These are phyloP conservation scores for Pholiota adiposa DNA, from an alignment of 1,284 basidiomycete genomes.

Conservation along the genomic window DNA sequence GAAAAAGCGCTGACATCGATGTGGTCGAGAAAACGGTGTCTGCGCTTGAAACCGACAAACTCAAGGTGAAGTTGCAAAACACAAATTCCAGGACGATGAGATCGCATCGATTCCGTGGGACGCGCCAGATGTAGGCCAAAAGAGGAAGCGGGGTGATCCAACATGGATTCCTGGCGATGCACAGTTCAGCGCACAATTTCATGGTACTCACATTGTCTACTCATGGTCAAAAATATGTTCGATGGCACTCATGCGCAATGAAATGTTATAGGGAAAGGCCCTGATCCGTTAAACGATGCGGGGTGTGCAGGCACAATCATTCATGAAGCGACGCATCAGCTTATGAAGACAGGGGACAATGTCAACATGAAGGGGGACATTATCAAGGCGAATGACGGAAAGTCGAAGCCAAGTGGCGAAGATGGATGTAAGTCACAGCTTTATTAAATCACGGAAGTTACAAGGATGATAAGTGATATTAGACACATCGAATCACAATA, in stretches of 20 bases:
- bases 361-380: background rate
- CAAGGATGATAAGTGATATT: background rate
- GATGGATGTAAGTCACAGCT: background rate
- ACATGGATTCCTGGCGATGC: background rate
- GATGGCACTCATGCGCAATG: background rate
- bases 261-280: background rate
- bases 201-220: background rate
- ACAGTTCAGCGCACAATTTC: background rate
- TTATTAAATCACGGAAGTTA: too few relatives aligned
- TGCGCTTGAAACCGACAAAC: background rate
- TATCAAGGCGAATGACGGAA: background rate
- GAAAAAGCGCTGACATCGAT: background rate
- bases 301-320: background rate
- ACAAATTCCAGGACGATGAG: background rate
- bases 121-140: too few relatives aligned
- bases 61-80: background rate
- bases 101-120: background rate
- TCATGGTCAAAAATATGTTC: background rate
- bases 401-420: background rate
- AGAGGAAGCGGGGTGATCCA: background rate
- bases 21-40: background rate
- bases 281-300: background rate
- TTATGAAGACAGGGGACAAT: background rate
- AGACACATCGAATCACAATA: slow-evolving; percentile 4
- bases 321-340: background rate